phyloP scores from a whole-genome alignment of 257 asterid species.

The Datura wrightii region DNA sequence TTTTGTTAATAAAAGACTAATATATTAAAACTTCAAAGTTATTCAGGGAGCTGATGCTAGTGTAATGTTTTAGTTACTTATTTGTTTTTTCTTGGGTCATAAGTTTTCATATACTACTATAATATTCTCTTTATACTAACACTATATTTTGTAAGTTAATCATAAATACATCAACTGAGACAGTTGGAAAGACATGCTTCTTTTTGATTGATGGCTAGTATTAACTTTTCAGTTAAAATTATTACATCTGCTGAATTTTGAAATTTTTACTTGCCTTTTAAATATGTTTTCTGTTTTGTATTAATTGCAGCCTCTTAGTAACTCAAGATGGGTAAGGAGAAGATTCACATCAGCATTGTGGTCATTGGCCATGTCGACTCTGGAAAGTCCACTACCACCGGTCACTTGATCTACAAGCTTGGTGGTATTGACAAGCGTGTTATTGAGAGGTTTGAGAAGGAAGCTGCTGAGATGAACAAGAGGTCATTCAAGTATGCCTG shows the following conservation, averaged over 20 bases:
- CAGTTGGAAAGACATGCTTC: neutral
- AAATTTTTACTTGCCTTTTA: neutral
- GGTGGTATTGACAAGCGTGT: constrained; percentile 92
- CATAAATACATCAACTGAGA: neutral
- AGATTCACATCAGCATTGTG: constrained; percentile 56
- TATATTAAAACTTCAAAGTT: too few relatives aligned
- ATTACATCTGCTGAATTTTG: neutral
- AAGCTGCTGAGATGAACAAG: constrained; percentile 89
- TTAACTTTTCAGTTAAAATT: too few relatives aligned
- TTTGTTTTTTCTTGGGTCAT: too few relatives aligned
- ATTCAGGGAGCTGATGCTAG: too few relatives aligned
- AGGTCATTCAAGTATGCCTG: constrained; percentile 90
- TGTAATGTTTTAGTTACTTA: too few relatives aligned
- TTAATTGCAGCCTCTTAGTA: neutral
- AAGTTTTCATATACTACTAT: too few relatives aligned
- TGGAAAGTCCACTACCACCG: constrained; percentile 59
- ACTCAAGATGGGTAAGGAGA: constrained; percentile 46
- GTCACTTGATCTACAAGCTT: constrained; percentile 76
- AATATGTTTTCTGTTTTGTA: constrained; percentile 2
- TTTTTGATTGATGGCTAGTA: too few relatives aligned
- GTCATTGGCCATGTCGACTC: constrained; percentile 63
- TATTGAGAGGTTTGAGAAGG: constrained; percentile 86
- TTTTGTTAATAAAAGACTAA: too few relatives aligned
- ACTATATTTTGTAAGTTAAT: too few relatives aligned
- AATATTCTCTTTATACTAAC: too few relatives aligned